phyloP scores from a whole-genome alignment of 2,329 filamentous ascomycete species.

The Aureobasidium melanogenum region DNA sequence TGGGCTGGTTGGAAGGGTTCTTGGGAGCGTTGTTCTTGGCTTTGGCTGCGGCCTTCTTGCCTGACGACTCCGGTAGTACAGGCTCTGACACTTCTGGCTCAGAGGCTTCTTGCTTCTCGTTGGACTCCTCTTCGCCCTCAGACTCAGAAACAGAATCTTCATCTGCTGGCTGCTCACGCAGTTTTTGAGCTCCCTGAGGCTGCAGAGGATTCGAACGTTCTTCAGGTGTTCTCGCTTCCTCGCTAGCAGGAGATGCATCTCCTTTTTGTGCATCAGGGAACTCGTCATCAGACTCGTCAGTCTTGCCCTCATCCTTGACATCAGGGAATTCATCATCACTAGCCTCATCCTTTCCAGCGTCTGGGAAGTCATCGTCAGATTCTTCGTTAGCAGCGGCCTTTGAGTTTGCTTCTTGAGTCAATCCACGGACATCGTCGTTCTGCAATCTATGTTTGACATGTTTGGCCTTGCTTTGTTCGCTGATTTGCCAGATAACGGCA shows the following conservation, averaged over 20 bases:
- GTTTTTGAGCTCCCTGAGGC: slow-evolving; percentile 12
- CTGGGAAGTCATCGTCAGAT: slow-evolving; percentile 18
- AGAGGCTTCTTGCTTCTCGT: slow-evolving; percentile 27
- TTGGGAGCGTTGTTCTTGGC: slow-evolving; percentile 16
- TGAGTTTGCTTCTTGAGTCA: slow-evolving; percentile 14
- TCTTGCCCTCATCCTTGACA: slow-evolving; percentile 24
- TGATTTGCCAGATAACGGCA: slow-evolving; percentile 78
- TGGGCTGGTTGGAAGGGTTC: slow-evolving; percentile 17
- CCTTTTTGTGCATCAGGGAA: slow-evolving; percentile 31
- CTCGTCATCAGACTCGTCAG: slow-evolving; percentile 34
- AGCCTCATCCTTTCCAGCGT: slow-evolving; percentile 21
- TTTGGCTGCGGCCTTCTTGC: slow-evolving; percentile 22
- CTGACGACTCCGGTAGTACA: slow-evolving; percentile 16
- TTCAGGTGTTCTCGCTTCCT: slow-evolving; percentile 9
- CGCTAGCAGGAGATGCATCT: slow-evolving; percentile 16
- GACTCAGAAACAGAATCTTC: slow-evolving; percentile 19
- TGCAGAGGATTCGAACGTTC: slow-evolving; percentile 15
- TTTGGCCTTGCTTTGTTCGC: slow-evolving; percentile 72
- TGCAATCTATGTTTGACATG: slow-evolving; percentile 66
- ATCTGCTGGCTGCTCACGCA: slow-evolving; percentile 20
- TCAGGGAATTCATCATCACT: slow-evolving; percentile 15
- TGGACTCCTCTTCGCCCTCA: slow-evolving; percentile 19
- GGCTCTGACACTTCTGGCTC: slow-evolving; percentile 16
- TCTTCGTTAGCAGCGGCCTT: slow-evolving; percentile 14
- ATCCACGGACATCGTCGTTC: slow-evolving; percentile 24